Conservation (phyloP, 1,284 basidiomycete genomes). For the Ganoderma leucocontextum region DNA sequence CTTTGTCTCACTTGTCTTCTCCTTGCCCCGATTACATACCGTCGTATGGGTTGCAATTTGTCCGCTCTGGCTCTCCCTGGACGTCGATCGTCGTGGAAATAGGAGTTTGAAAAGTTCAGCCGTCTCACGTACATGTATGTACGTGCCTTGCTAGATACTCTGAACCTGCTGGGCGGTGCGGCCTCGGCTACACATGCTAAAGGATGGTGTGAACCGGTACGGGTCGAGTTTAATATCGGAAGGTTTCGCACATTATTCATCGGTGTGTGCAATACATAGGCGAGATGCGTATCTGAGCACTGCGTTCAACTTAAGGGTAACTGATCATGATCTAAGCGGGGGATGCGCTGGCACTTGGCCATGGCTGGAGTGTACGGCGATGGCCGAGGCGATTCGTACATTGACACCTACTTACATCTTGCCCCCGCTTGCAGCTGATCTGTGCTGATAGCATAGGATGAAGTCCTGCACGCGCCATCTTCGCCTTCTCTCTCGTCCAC, state of each 20-base stretch:
- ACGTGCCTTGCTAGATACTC: conserved; percentile 3
- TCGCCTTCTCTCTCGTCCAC: conserved; percentile 3
- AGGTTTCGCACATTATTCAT: too few species aligned
- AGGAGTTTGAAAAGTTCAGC: background rate
- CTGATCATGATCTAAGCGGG: background rate
- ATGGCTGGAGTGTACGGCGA: background rate
- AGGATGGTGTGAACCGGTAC: background rate
- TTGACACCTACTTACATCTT: conserved; percentile 13
- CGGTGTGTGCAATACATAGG: background rate
- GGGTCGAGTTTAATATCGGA: too few species aligned
- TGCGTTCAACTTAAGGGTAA: background rate
- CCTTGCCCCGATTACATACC: background rate
- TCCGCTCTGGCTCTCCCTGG: background rate
- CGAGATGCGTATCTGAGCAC: background rate
- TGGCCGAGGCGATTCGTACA: conserved; percentile 19
- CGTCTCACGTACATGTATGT: conserved; percentile 2
- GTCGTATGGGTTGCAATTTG: conserved; percentile 7
- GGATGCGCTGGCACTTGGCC: background rate
- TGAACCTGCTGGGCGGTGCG: background rate
- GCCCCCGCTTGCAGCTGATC: background rate
- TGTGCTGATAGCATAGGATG: conserved; percentile 1
- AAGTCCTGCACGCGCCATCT: background rate
- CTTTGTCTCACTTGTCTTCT: background rate
- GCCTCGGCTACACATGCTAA: background rate
- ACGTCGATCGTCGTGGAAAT: conserved; percentile 11